Base-by-base conservation (phyloP, 2,329 filamentous ascomycete species). In the Xylariaceae sp. region DNA sequence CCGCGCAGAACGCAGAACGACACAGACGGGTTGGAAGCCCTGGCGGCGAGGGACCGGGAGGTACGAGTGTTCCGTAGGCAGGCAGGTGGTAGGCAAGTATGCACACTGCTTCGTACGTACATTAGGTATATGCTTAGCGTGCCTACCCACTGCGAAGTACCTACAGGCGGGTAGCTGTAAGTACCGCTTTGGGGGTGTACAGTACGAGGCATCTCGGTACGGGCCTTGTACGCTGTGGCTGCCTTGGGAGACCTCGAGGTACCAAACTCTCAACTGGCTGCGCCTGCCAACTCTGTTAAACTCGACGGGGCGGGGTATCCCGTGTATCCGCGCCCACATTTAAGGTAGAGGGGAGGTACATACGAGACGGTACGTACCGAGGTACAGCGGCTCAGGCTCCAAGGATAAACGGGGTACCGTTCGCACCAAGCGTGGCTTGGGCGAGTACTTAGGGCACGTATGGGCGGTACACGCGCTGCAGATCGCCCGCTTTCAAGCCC, bases 381-480 rank as follows among this genome's bases (percentile, higher is more conserved):
- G 50, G 60, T 62, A 62, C 37, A 53, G 47, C 41, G 53, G 49
- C 44, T 23, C 56, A 49, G 56, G 61, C 51, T 54, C 39, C 53
- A 55, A 35, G 58, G 61, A 55, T 61, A 4, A 7, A 18, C 13
- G 39, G 17, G 41, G 61, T 61, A 62, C 17, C 57, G 23, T 41
- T 60, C 18, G 30, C 17, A 44, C 34, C 4, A 10, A 39, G 3
- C 9, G 9, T 35, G 15, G 59, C 49, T 54, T 53, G 56, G 10
- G 13, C 48, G 15, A 39, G 54, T 63, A 63, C 61, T 47, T 18
- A 10, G 41, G 50, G 53, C 57, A 60, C 55, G 39, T 55, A 57
- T 47, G n/a, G 11, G 41, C 23, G 49, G 50, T 59, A 61, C 57
- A 45, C 47, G 30, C 8, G 23, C 30, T 47, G 55, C 47, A 58